These are phyloP conservation scores for Saitoella complicata DNA, from an alignment of 805 yeast genomes.

Conservation along the genomic window DNA sequence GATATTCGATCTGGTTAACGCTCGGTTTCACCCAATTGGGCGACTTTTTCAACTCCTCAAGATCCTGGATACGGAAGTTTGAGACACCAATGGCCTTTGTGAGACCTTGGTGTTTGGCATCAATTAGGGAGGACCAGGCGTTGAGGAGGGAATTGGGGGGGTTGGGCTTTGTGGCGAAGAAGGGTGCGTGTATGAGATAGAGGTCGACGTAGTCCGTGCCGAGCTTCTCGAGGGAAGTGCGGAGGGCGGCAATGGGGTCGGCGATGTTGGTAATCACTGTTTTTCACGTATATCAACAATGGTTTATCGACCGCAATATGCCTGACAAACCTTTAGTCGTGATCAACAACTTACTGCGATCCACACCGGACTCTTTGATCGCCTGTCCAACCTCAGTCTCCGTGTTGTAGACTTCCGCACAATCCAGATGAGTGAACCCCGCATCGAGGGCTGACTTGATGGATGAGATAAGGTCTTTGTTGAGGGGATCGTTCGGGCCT, in stretches of 20 bases:
- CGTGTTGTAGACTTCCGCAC: slow-evolving; percentile 30
- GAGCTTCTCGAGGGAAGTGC: slow-evolving; percentile 27
- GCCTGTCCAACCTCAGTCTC: slow-evolving; percentile 6
- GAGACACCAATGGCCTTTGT: slow-evolving; percentile 63
- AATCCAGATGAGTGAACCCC: slow-evolving; percentile 51
- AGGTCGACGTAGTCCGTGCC: slow-evolving; percentile 39
- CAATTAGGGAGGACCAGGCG: slow-evolving; percentile 49
- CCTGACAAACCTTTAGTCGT: slow-evolving; percentile 4
- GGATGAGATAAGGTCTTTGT: slow-evolving; percentile 14
- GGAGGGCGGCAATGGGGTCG: slow-evolving; percentile 27
- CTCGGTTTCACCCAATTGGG: slow-evolving; percentile 1
- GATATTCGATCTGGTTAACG: slow-evolving; percentile 2
- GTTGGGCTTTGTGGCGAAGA: slow-evolving; percentile 20
- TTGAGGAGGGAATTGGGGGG: slow-evolving; percentile 25
- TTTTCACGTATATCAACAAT: too few relatives aligned
- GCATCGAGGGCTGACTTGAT: slow-evolving; percentile 31
- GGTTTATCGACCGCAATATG: too few relatives aligned
- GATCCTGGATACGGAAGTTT: slow-evolving; percentile 34
- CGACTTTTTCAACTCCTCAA: slow-evolving; percentile 4
- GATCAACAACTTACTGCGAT: slow-evolving; percentile 3
- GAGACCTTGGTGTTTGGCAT: slow-evolving; percentile 35
- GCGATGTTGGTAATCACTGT: slow-evolving; percentile 15
- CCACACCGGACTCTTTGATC: slow-evolving; percentile 3
- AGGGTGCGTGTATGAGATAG: slow-evolving; percentile 40
- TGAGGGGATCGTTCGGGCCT: too few relatives aligned